These are phyloP conservation scores for Diaporthe batatas DNA, from an alignment of 2,329 filamentous ascomycete genomes.

Conservation along the genomic window DNA sequence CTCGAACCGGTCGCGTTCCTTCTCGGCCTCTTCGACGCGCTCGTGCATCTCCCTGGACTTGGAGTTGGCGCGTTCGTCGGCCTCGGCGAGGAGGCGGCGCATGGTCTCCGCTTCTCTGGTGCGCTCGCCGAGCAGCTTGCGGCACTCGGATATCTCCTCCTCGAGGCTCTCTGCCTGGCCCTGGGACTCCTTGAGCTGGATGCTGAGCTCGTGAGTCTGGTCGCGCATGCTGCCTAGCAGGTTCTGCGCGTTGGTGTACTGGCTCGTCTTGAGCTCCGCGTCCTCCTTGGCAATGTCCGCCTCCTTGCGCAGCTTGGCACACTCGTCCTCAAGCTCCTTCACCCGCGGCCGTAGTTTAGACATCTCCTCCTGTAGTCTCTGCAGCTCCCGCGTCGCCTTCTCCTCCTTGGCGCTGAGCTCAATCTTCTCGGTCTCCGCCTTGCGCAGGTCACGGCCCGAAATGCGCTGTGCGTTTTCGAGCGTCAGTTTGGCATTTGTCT, in stretches of 20 bases:
- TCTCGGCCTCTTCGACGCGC: constrained; percentile 89
- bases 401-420: constrained; percentile 82
- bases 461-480: constrained; percentile 84
- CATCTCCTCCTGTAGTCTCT: constrained; percentile 79
- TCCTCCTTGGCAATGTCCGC: constrained; percentile 80
- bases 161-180: constrained; percentile 87
- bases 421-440: constrained; percentile 82
- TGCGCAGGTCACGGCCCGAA: constrained; percentile 81
- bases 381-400: constrained; percentile 77
- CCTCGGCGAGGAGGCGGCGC: constrained; percentile 87
- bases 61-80: constrained; percentile 83
- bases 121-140: constrained; percentile 86
- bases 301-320: constrained; percentile 77
- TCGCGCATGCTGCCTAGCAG: constrained; percentile 94
- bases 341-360: constrained; percentile 72
- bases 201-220: constrained; percentile 87
- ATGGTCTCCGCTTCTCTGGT: constrained; percentile 95
- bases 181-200: constrained; percentile 91
- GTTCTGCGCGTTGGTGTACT: constrained; percentile 87
- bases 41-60: constrained; percentile 91
- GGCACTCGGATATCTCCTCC: constrained; percentile 91
- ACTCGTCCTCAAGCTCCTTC: constrained; percentile 79
- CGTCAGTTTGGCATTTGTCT: constrained; percentile 77
- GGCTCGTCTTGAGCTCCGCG: constrained; percentile 83
- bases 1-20: constrained; percentile 92